Conservation (phyloP, 257 asterid genomes). For the Solanum pinnatisectum region DNA sequence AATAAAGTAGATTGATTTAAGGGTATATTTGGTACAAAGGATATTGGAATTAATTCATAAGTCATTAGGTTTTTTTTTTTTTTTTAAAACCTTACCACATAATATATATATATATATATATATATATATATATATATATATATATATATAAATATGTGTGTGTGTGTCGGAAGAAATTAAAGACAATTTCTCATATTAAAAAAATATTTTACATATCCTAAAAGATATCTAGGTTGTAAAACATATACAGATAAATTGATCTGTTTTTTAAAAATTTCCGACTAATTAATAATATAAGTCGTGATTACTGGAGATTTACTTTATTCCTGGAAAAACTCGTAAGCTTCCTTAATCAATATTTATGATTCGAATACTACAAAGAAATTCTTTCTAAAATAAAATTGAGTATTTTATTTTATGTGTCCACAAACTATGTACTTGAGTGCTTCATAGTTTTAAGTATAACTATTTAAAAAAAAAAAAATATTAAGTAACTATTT, state of each 20-base stretch:
- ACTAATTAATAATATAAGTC: neutral
- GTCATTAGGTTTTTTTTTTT: neutral
- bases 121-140: no score
- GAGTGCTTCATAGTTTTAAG: neutral
- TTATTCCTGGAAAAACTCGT: neutral
- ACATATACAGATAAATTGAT: neutral
- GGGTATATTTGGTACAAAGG: neutral
- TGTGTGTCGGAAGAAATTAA: neutral
- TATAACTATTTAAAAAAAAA: no score
- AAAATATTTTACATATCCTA: no score
- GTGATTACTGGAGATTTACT: no score
- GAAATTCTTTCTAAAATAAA: neutral
- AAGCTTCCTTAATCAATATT: neutral
- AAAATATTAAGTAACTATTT: neutral
- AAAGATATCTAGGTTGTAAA: neutral
- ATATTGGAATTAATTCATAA: neutral
- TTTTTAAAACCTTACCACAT: neutral
- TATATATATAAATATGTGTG: no score
- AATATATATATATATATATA: no score
- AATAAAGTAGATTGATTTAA: neutral
- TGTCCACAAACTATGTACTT: neutral
- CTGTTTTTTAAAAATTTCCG: accelerated
- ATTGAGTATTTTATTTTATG: neutral
- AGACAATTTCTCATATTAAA: neutral
- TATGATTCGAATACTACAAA: neutral